Percentiles rank a stretch among this genome's conserved stretches.
phyloP scores from a whole-genome alignment of 805 yeast species.

The Candida odintsovae region DNA sequence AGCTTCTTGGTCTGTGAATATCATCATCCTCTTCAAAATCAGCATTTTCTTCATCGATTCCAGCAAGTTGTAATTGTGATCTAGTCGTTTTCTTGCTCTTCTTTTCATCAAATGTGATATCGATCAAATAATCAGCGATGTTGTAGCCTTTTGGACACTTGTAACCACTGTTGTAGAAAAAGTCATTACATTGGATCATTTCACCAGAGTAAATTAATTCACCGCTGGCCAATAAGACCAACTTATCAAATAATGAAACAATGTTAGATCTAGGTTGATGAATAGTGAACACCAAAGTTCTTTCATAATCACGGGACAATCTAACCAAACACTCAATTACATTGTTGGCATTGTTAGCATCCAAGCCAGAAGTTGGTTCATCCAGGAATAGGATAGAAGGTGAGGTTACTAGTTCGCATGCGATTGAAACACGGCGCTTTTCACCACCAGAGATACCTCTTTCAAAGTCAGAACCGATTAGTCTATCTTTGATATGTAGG shows the following conservation, averaged over 20 bases:
- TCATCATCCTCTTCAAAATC: constrained; percentile 23
- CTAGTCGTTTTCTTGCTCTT: constrained; percentile 8
- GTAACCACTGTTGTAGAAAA: constrained; percentile 70
- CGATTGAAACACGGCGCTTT: constrained; percentile 86
- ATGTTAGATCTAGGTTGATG: constrained; percentile 97
- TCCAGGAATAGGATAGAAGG: constrained; percentile 80
- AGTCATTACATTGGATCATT: constrained; percentile 68
- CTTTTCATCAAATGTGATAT: constrained; percentile 65
- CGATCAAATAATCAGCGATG: constrained; percentile 89
- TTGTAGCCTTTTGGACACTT: constrained; percentile 86
- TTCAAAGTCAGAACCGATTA: constrained; percentile 83
- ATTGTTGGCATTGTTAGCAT: constrained; percentile 87
- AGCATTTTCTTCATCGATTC: constrained; percentile 27
- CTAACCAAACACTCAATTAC: constrained; percentile 82
- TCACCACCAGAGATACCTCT: constrained; percentile 95
- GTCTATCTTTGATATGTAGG: constrained; percentile 70
- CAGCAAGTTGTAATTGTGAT: constrained; percentile 11
- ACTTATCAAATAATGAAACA: constrained; percentile 82
- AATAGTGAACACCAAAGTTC: constrained; percentile 89
- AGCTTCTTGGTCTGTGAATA: constrained; percentile 24
- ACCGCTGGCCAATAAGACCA: constrained; percentile 79
- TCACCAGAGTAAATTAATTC: constrained; percentile 83
- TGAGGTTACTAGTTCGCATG: constrained; percentile 86
- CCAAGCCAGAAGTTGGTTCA: constrained; percentile 95
- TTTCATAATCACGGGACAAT: constrained; percentile 70